Base-by-base conservation (phyloP, 257 asterid genomes). In the Euphrasia confusa region DNA sequence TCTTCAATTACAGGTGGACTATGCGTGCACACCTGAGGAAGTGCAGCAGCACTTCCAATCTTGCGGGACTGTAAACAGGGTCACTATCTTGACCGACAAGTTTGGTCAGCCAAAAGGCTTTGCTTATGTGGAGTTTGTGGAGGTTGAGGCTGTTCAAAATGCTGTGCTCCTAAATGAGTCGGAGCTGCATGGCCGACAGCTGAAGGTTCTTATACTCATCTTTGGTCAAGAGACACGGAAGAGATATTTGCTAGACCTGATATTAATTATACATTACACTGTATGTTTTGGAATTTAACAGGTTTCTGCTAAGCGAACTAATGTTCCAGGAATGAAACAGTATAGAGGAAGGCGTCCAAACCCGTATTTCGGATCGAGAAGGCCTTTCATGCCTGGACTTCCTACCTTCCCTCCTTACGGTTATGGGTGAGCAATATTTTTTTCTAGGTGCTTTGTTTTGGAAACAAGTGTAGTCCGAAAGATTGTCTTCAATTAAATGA, bases 291-390 rank as follows among this genome's bases (percentile, higher is more conserved):
- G 14, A 24, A 26, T 72, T 63, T 26, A 30, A 8, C 75, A 84
- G 92, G 86, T 84, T 17, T 73, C 82, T 28, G 83, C 80, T 50
- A 81, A 81, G 73, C 71, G 86, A 67, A 84, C 88, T 30, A 84
- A 84, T 65, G 59, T 83, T 63, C 90, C 88, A 39, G 87, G 90
- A 53, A 68, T 83, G 88, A 83, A 61, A 69, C 90, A 74, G 50
- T 67, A 39, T 39, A 71, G 86, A 15, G 83, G 80, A 58, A 79
- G 91, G 73, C 81, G 82, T 9, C 67, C 75, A 26, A 75, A 69
- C 47, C 80, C 83, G 4, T 74, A 80, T 67, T 54, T 61, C 44
- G 85, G 83, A 50, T 42, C 75, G 2, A 64, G 80, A 55, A 71
- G 78, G 69, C 72, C 77, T 21, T 79, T 66, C 42, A 68, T 72